These are phyloP conservation scores for Fraxinus quadrangulata DNA, from an alignment of 257 asterid species.

Conservation along the genomic window DNA sequence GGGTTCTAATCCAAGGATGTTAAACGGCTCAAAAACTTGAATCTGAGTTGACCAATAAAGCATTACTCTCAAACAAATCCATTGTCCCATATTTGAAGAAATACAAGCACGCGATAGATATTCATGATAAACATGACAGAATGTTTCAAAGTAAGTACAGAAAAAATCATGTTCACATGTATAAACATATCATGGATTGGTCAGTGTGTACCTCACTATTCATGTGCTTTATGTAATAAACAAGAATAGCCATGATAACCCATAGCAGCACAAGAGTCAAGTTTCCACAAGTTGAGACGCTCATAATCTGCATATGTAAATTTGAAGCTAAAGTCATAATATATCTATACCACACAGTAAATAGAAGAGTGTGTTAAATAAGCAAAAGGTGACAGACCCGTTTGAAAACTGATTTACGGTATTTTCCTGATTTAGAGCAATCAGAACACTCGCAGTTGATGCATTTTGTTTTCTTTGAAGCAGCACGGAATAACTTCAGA, in stretches of 20 bases:
- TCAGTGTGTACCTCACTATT: conserved; percentile 37
- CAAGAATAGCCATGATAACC: conserved; percentile 42
- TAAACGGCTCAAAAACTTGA: conserved; percentile 30
- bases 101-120: not conserved
- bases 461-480: conserved; percentile 60
- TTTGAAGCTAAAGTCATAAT: not conserved
- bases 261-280: conserved; percentile 43
- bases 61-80: not conserved
- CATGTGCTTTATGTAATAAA: conserved; percentile 39
- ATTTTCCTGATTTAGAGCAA: conserved; percentile 54
- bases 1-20: conserved; percentile 49
- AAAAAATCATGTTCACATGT: too few species aligned
- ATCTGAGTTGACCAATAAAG: conserved; percentile 19
- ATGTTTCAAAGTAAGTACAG: not conserved
- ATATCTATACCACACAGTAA: not conserved
- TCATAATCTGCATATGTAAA: conserved; percentile 36
- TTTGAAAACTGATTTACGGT: conserved; percentile 31
- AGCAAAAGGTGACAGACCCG: conserved; percentile 24
- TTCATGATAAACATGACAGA: not conserved
- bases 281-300: conserved; percentile 41
- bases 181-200: not conserved
- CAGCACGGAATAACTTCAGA: conserved; percentile 63
- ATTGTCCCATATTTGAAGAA: not conserved
- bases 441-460: conserved; percentile 84
- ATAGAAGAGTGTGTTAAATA: not conserved